Conservation (phyloP, 345 rosid species). For the Anastatica hierochuntica region DNA sequence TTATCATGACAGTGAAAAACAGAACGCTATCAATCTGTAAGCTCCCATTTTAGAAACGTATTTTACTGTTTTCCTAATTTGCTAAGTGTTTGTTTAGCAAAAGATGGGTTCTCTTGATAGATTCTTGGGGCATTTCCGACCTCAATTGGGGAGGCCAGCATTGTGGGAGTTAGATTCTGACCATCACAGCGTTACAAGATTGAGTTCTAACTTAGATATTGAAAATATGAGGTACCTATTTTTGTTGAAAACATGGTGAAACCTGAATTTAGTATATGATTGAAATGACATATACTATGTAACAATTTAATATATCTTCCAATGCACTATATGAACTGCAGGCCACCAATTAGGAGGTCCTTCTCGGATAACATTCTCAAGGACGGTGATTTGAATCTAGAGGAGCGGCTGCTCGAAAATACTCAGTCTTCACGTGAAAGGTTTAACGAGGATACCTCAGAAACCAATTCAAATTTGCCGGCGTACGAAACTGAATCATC, state of each 20-base stretch:
- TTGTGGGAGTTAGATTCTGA: slow-evolving; percentile 28
- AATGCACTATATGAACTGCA: slow-evolving; percentile 8
- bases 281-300: neutral
- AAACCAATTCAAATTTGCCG: slow-evolving; percentile 11
- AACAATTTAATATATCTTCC: neutral
- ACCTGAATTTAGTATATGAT: neutral
- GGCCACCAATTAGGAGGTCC: slow-evolving; percentile 26
- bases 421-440: slow-evolving; percentile 19
- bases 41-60: neutral
- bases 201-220: slow-evolving; percentile 21
- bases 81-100: neutral
- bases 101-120: slow-evolving; percentile 5
- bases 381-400: slow-evolving; percentile 17
- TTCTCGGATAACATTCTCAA: slow-evolving; percentile 19
- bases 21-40: slow-evolving; percentile 29
- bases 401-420: slow-evolving; percentile 8
- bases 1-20: slow-evolving; percentile 18
- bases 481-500: slow-evolving; percentile 19
- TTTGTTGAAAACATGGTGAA: neutral
- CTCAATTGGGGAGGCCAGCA: slow-evolving; percentile 16
- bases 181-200: slow-evolving; percentile 15
- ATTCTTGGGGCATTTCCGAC: slow-evolving; percentile 28
- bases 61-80: neutral
- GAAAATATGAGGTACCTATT: slow-evolving; percentile 16
- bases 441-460: slow-evolving; percentile 17